Evolutionary conservation across 2,329 filamentous ascomycete genomes (phyloP).

Genomic region (Penicillium sp.): DNA sequence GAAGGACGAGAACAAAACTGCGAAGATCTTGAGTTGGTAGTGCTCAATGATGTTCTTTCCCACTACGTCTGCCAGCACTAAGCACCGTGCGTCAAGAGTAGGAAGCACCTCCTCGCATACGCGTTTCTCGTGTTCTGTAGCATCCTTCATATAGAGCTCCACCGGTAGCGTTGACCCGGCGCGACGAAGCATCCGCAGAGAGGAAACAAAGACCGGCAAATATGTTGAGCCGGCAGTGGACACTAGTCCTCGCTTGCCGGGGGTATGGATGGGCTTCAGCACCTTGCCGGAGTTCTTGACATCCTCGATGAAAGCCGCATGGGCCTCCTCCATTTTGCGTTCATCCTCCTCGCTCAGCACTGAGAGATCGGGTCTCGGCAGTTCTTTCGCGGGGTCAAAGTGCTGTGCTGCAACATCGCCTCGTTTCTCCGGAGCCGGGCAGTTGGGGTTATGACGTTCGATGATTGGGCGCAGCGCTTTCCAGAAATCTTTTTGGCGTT

Average conservation of each 20-base stretch:
- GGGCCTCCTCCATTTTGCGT: slow-evolving; percentile 40
- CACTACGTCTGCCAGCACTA: slow-evolving; percentile 48
- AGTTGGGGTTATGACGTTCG: slow-evolving; percentile 34
- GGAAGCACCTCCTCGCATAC: slow-evolving; percentile 46
- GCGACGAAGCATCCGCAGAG: slow-evolving; percentile 55
- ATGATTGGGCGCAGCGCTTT: slow-evolving; percentile 38
- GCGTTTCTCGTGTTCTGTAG: slow-evolving; percentile 42
- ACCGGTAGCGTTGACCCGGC: slow-evolving; percentile 55
- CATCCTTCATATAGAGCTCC: slow-evolving; percentile 45
- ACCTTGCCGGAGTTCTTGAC: slow-evolving; percentile 27
- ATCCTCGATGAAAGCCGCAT: slow-evolving; percentile 44
- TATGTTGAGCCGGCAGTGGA: slow-evolving; percentile 53
- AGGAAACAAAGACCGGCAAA: slow-evolving; percentile 53
- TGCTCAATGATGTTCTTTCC: slow-evolving; percentile 41
- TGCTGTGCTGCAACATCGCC: slow-evolving; percentile 26
- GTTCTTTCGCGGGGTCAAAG: slow-evolving; percentile 33
- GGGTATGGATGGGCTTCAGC: slow-evolving; percentile 38
- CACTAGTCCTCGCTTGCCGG: slow-evolving; percentile 52
- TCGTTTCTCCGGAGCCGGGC: slow-evolving; percentile 30
- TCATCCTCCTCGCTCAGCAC: slow-evolving; percentile 36
- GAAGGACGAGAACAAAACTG: slow-evolving; percentile 61
- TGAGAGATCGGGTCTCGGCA: slow-evolving; percentile 39
- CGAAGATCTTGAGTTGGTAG: slow-evolving; percentile 60
- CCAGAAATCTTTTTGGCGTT: slow-evolving; percentile 43
- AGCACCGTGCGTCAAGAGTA: slow-evolving; percentile 44